Percentiles rank a stretch among this genome's conserved stretches.
Evolutionary conservation across 352 stramenopile species (phyloP).

Genomic region (Pythium rhizo-oryzae): DNA sequence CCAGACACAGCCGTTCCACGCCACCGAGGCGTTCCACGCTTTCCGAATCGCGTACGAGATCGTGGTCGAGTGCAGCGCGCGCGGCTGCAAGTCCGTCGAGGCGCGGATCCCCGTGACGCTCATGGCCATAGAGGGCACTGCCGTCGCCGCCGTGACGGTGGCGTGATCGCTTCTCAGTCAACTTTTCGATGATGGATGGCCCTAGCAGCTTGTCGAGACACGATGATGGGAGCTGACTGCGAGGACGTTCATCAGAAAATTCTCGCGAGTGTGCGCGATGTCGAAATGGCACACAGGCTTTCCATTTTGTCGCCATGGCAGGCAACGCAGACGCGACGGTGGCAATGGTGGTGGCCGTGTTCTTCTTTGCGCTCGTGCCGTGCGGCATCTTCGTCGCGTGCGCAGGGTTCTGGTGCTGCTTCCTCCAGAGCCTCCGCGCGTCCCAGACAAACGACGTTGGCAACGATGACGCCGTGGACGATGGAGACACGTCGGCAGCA

Average conservation of each 20-base stretch:
- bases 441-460: not conserved
- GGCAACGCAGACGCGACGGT: not conserved
- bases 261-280: too few relatives aligned
- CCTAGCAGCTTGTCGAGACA: too few relatives aligned
- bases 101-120: not conserved
- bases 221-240: not conserved
- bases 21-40: not conserved
- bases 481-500: too few relatives aligned
- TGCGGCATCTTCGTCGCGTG: not conserved
- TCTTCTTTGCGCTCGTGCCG: slow-evolving; percentile 1
- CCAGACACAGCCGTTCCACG: not conserved
- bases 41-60: slow-evolving; percentile 2
- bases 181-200: too few relatives aligned
- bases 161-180: too few relatives aligned
- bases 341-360: not conserved
- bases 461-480: not conserved
- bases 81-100: not conserved
- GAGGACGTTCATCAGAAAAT: too few relatives aligned
- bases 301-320: too few relatives aligned
- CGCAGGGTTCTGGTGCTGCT: slow-evolving; percentile 3
- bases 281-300: too few relatives aligned
- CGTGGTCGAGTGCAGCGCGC: slow-evolving; percentile 1
- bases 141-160: too few relatives aligned
- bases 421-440: not conserved
- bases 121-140: not conserved